phyloP scores from a whole-genome alignment of 495 filamentous ascomycete species.

The Chaetomium cochliodes region DNA sequence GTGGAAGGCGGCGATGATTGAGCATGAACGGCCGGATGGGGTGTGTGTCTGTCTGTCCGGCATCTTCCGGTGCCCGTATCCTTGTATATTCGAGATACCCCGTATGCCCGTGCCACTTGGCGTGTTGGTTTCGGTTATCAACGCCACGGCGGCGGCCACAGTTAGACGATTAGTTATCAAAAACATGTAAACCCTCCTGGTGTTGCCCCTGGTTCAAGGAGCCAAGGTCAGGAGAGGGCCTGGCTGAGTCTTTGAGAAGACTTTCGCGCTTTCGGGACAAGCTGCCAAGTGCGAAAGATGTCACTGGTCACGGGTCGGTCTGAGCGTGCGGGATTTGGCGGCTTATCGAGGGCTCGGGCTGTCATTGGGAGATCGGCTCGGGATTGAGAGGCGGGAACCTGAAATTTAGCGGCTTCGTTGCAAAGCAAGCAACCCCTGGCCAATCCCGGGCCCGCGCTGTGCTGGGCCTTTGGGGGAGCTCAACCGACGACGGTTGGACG shows the following conservation, averaged over 20 bases:
- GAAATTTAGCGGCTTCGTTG: conserved; percentile 13
- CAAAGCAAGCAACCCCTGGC: conserved; percentile 16
- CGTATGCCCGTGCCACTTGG: no score
- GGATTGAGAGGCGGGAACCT: conserved; percentile 18
- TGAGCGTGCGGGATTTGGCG: conserved; percentile 26
- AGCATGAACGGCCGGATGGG: background rate
- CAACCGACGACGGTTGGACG: conserved; percentile 26
- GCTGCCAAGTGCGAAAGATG: conserved; percentile 18
- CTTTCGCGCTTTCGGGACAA: conserved; percentile 6
- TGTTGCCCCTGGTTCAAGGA: background rate
- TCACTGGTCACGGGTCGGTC: conserved; percentile 11
- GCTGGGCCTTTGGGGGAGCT: conserved; percentile 14
- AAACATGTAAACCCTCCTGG: no score
- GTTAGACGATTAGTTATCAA: no score
- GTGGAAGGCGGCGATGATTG: conserved; percentile 35
- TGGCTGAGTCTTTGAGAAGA: background rate
- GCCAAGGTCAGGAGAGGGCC: background rate
- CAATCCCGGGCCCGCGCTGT: conserved; percentile 19
- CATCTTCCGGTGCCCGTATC: background rate
- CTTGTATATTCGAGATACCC: no score
- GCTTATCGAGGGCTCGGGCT: conserved; percentile 17
- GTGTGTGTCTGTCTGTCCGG: background rate
- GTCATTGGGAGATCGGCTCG: conserved; percentile 7
- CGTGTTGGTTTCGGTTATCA: no score
- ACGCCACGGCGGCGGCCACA: no score